Evolutionary conservation across 306 rosid species (phyloP).

Genomic region (Crataegus laevigata): DNA sequence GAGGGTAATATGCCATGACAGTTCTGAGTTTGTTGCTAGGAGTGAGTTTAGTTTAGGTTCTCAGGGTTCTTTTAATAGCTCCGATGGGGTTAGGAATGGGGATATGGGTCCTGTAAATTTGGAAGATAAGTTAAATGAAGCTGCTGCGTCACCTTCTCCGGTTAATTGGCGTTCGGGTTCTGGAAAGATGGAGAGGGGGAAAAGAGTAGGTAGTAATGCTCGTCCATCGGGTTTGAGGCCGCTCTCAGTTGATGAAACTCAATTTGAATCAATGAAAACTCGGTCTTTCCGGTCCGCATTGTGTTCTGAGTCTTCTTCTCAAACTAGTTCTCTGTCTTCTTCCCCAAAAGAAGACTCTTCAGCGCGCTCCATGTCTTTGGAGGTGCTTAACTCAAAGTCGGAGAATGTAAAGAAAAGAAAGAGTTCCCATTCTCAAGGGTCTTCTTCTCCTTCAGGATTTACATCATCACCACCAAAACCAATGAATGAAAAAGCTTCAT

Average conservation of each 20-base stretch:
- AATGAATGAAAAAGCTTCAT: conserved; percentile 30
- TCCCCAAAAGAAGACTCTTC: conserved; percentile 17
- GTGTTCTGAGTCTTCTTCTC: conserved; percentile 37
- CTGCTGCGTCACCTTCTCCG: conserved; percentile 41
- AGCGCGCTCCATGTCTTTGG: conserved; percentile 17
- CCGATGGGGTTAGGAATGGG: conserved; percentile 27
- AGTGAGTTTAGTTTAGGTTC: conserved; percentile 64
- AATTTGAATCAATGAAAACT: conserved; percentile 45
- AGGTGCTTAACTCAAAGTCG: conserved; percentile 3
- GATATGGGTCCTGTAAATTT: conserved; percentile 35
- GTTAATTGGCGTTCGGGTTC: conserved; percentile 45
- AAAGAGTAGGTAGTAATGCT: conserved; percentile 11
- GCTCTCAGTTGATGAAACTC: conserved; percentile 64
- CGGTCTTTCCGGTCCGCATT: conserved; percentile 30
- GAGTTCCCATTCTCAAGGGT: conserved; percentile 20
- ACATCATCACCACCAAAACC: conserved; percentile 26
- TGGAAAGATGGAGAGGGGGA: conserved; percentile 34
- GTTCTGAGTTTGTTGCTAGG: conserved; percentile 22
- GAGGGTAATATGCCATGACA: conserved; percentile 26
- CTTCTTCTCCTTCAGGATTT: conserved; percentile 32
- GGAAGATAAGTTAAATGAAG: conserved; percentile 37
- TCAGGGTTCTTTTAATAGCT: conserved; percentile 30
- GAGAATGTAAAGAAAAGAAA: conserved; percentile 12
- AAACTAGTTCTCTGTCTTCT: conserved; percentile 43
- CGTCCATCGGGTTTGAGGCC: conserved; percentile 52